phyloP scores from a whole-genome alignment of 257 asterid genomes.

The Sherardia arvensis region DNA sequence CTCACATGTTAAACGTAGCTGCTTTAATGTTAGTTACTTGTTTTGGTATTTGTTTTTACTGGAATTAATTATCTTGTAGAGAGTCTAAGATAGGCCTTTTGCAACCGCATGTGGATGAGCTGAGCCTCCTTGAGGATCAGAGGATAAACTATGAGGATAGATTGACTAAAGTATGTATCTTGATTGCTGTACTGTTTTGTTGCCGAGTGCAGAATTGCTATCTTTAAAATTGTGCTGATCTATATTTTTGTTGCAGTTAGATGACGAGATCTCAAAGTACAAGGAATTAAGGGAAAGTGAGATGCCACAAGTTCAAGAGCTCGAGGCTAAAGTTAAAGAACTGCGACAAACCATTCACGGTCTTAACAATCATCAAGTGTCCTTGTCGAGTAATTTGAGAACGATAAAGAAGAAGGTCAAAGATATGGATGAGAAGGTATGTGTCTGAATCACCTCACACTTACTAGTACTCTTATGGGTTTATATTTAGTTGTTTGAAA shows the following conservation, averaged over 20 bases:
- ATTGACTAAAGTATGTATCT: slow-evolving; percentile 44
- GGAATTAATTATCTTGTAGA: slow-evolving; percentile 21
- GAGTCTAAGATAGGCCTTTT: slow-evolving; percentile 36
- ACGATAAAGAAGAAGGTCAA: slow-evolving; percentile 61
- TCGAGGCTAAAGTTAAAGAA: slow-evolving; percentile 50
- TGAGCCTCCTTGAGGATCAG: slow-evolving; percentile 42
- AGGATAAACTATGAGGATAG: slow-evolving; percentile 38
- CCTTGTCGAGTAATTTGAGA: slow-evolving; percentile 48
- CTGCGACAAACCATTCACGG: slow-evolving; percentile 49
- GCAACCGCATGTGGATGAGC: slow-evolving; percentile 43
- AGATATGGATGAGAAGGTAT: slow-evolving; percentile 80
- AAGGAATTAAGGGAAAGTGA: slow-evolving; percentile 54
- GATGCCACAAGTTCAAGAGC: slow-evolving; percentile 59
- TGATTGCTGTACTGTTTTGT: slow-evolving; percentile 3
- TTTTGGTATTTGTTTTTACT: not conserved
- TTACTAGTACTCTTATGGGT: not conserved
- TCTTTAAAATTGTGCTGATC: slow-evolving; percentile 7
- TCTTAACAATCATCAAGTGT: slow-evolving; percentile 69
- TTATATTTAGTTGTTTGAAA: not conserved
- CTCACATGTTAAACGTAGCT: too few relatives aligned
- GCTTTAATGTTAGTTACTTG: not conserved
- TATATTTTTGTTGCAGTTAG: slow-evolving; percentile 30
- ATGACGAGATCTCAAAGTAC: slow-evolving; percentile 43
- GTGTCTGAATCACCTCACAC: slow-evolving; percentile 15
- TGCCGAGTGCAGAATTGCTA: not conserved